Conservation (phyloP, 257 asterid genomes). For the Lycium barbarum region DNA sequence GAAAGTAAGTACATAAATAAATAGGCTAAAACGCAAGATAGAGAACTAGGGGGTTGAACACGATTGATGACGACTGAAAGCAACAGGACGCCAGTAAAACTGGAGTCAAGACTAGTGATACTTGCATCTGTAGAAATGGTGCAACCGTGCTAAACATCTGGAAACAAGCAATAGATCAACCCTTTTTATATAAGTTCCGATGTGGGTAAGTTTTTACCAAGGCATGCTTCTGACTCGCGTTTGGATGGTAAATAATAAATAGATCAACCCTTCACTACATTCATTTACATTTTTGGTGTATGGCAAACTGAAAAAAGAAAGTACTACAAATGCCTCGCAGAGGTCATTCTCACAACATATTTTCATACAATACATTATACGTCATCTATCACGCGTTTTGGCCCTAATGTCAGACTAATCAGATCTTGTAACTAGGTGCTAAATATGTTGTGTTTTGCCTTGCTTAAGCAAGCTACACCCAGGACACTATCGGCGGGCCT, state of each 20-base stretch:
- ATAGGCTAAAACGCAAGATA: neutral
- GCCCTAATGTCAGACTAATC: neutral
- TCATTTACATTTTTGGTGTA: neutral
- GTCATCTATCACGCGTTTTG: neutral
- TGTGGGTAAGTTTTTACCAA: neutral
- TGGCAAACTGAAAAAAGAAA: neutral
- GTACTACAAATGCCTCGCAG: neutral
- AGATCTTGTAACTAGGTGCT: neutral
- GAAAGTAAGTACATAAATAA: slow-evolving; percentile 30
- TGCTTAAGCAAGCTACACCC: neutral
- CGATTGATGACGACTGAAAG: neutral
- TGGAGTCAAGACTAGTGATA: neutral
- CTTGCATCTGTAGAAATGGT: slow-evolving; percentile 14
- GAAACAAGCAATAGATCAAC: neutral
- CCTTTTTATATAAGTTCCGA: neutral
- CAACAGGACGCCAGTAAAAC: neutral
- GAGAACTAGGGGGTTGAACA: slow-evolving; percentile 15
- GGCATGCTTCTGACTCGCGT: neutral
- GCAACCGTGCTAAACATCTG: neutral
- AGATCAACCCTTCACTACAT: neutral
- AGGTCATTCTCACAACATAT: neutral
- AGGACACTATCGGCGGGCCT: neutral
- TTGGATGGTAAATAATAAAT: neutral
- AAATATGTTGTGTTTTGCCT: neutral
- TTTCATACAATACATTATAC: neutral